phyloP scores from a whole-genome alignment of 805 yeast species.

The Yamadazyma tumulicola region DNA sequence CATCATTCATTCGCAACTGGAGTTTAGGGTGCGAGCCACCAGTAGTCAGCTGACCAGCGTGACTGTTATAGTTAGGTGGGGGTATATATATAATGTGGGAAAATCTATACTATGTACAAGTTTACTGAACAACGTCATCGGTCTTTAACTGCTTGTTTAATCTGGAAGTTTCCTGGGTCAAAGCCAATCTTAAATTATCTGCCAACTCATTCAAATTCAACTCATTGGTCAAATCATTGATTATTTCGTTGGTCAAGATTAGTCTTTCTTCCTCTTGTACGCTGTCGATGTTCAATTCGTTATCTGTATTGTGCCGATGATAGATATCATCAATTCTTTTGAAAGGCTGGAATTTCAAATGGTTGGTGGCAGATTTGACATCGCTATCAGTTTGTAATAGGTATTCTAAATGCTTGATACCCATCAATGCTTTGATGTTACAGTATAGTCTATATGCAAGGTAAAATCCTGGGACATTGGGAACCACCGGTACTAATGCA shows the following conservation, averaged over 20 bases:
- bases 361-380: conserved; percentile 16
- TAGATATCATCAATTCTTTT: conserved; percentile 18
- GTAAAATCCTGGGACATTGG: conserved; percentile 90
- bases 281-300: conserved; percentile 9
- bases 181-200: conserved; percentile 47
- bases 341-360: conserved; percentile 17
- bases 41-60: conserved; percentile 6
- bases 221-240: conserved; percentile 42
- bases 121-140: conserved; percentile 16
- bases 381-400: conserved; percentile 35
- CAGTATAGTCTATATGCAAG: conserved; percentile 79
- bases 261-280: conserved; percentile 30
- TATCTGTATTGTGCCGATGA: conserved; percentile 1
- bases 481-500: conserved; percentile 78
- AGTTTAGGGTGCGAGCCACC: not conserved
- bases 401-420: conserved; percentile 64
- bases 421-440: conserved; percentile 73
- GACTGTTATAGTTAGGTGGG: conserved; percentile 3
- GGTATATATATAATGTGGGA: not conserved
- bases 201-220: conserved; percentile 45
- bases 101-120: not conserved
- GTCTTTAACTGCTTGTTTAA: conserved; percentile 16
- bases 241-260: conserved; percentile 43
- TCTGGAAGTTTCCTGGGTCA: conserved; percentile 48
- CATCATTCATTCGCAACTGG: conserved; percentile 1